Percentiles rank a stretch among this genome's conserved stretches.
Evolutionary conservation across 129 eudicot species (phyloP).

Genomic region (Lonicera japonica): DNA sequence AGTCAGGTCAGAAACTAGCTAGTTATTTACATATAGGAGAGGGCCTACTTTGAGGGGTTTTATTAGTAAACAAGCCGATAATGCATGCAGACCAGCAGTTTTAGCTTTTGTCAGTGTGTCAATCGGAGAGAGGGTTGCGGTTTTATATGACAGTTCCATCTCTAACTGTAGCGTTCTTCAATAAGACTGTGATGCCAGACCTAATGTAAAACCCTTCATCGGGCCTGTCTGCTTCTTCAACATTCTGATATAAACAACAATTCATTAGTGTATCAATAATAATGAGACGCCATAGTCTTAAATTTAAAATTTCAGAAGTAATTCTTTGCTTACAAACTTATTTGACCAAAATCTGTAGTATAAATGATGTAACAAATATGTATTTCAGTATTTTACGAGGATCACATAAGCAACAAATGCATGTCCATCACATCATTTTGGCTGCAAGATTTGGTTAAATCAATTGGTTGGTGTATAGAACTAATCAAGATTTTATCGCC

Average conservation of each 20-base stretch:
- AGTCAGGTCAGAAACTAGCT: background rate
- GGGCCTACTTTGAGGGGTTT: conserved; percentile 1
- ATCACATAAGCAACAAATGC: too few relatives aligned
- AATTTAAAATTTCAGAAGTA: too few relatives aligned
- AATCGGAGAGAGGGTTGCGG: background rate
- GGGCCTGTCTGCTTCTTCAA: conserved; percentile 63
- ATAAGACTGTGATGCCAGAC: conserved; percentile 54
- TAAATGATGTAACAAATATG: too few relatives aligned
- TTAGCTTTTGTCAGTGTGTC: background rate
- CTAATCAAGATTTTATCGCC: background rate
- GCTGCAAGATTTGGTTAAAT: too few relatives aligned
- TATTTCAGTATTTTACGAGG: too few relatives aligned
- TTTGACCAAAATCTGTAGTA: too few relatives aligned
- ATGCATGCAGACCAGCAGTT: background rate
- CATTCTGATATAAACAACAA: conserved; percentile 31
- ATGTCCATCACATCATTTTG: too few relatives aligned
- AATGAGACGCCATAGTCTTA: too few relatives aligned
- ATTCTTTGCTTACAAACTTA: too few relatives aligned
- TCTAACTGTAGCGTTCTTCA: conserved; percentile 58
- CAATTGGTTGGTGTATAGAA: too few relatives aligned
- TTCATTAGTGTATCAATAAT: background rate
- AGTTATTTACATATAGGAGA: background rate
- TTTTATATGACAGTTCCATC: conserved; percentile 45
- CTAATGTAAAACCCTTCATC: conserved; percentile 67
- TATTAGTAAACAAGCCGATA: conserved; percentile 1